Conservation (phyloP, 2,329 filamentous ascomycete genomes). For the Aspergillus sp. region DNA sequence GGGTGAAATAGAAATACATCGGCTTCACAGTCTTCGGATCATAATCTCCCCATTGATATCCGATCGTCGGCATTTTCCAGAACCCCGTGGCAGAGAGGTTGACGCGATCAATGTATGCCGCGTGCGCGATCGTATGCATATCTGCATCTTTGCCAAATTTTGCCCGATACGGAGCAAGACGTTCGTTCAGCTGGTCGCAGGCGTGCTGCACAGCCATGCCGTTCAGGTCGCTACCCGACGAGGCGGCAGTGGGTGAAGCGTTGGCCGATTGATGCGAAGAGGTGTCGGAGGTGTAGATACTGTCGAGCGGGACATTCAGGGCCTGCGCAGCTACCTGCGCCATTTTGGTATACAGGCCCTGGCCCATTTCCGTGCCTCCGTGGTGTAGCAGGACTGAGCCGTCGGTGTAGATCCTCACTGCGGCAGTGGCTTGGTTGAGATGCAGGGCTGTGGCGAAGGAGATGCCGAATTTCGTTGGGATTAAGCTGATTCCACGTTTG, state of each 20-base stretch:
- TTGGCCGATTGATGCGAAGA: constrained; percentile 24
- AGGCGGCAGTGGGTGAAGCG: constrained; percentile 25
- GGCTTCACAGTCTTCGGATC: constrained; percentile 51
- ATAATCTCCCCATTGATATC: constrained; percentile 84
- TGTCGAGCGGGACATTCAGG: constrained; percentile 17
- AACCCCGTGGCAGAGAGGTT: constrained; percentile 94
- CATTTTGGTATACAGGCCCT: constrained; percentile 28
- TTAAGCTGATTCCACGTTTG: constrained; percentile 23
- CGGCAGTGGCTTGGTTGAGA: constrained; percentile 25
- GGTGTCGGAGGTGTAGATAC: constrained; percentile 21
- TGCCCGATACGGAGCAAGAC: constrained; percentile 78
- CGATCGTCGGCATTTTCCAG: constrained; percentile 96
- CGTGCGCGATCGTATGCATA: constrained; percentile 85
- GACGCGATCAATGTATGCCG: constrained; percentile 92
- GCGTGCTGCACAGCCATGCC: constrained; percentile 26
- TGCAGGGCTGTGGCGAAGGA: constrained; percentile 27
- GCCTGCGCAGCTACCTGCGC: constrained; percentile 24
- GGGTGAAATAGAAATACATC: constrained; percentile 99
- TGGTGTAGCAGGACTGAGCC: constrained; percentile 24
- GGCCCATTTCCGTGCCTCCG: constrained; percentile 28
- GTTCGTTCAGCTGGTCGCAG: constrained; percentile 66
- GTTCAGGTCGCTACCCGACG: constrained; percentile 25
- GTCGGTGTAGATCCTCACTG: constrained; percentile 22
- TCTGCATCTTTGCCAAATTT: constrained; percentile 68
- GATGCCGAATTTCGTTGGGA: constrained; percentile 27